Base-by-base conservation (phyloP, 2,329 filamentous ascomycete genomes). In the Neopestalotiopsis rosae region DNA sequence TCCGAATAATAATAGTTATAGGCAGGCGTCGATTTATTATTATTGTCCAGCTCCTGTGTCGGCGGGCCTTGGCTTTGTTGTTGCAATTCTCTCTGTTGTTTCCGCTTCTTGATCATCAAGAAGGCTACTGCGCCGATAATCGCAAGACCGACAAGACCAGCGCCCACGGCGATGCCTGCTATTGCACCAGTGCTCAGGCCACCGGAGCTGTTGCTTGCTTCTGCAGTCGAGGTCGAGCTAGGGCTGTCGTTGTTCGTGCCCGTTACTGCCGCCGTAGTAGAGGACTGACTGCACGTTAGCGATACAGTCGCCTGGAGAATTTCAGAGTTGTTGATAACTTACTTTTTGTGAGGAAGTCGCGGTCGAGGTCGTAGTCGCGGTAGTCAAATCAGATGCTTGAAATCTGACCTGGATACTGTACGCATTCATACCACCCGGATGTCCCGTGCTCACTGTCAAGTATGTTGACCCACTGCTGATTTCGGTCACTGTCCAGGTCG, bases 351-450 rank as follows among this genome's bases (percentile, higher is more conserved):
- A 73, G 69, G 61, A 69, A 10, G 34, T 38, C 69, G 61, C 68
- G 70, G 61, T 71, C 67, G 69, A 69, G 34, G 34, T 38, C 69
- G 61, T 68, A 70, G 61, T 70, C 68, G 69, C 69, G 71, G 68
- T 70, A 66, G 67, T 67, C 68, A 69, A 71, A 67, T 73, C 70
- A 69, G 67, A 65, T 69, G 71, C 63, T 20, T 71, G 72, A 61
- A 70, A 71, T 13, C 72, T 69, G 1, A 74, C 70, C 67, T 73
- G 69, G 6, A 74, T 58, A 45, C 69, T 69, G 17, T 71, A 74
- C n/a, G 72, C 72, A 14, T 74, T 73, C 17, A 72, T 24, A 2
- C 72, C 72, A 10, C 71, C 72, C 9, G 34, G 12, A 17, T 17
- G 6, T 10, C 52, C 66, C 2, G 28, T 40, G 7, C 65, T 73